A percentile compares a stretch with the other conserved stretches of the same genome.
Conservation (phyloP, 2,329 filamentous ascomycete species). For the Niveomyces coronatus region DNA sequence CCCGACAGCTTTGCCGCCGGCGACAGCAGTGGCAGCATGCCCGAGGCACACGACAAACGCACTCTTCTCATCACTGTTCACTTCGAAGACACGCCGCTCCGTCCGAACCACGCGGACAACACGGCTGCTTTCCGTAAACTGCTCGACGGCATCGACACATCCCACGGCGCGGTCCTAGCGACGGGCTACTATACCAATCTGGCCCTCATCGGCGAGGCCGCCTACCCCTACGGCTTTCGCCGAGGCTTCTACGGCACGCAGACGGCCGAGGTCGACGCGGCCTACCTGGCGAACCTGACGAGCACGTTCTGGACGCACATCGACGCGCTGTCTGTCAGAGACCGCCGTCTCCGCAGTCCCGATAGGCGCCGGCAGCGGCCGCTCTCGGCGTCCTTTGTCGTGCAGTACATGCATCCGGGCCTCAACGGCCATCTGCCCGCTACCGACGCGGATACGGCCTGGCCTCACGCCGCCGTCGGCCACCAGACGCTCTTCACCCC, state of each 20-base stretch:
- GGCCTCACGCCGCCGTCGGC: constrained; percentile 5
- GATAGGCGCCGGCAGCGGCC: neutral
- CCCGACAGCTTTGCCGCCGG: constrained; percentile 1
- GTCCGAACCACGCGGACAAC: neutral
- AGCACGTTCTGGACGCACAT: constrained; percentile 1
- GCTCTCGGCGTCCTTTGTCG: constrained; percentile 6
- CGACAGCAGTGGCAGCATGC: neutral
- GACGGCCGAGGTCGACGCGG: constrained; percentile 4
- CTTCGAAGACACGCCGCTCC: constrained; percentile 5
- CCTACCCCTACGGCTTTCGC: constrained; percentile 8
- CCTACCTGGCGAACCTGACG: constrained; percentile 3
- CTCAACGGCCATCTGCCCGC: constrained; percentile 2
- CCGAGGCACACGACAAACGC: constrained; percentile 3
- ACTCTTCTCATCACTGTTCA: constrained; percentile 6
- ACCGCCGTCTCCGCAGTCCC: too few species aligned
- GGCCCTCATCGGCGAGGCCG: constrained; percentile 3
- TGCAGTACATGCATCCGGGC: constrained; percentile 8
- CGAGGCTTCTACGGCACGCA: constrained; percentile 8
- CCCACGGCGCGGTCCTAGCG: neutral
- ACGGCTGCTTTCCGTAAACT: neutral
- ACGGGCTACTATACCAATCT: constrained; percentile 2
- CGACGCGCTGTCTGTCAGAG: too few species aligned
- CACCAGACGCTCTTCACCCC: constrained; percentile 7
- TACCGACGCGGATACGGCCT: constrained; percentile 1
- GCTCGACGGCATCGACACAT: neutral